These are phyloP conservation scores for Cyberlindnera americana DNA, from an alignment of 805 yeast genomes.

Conservation along the genomic window DNA sequence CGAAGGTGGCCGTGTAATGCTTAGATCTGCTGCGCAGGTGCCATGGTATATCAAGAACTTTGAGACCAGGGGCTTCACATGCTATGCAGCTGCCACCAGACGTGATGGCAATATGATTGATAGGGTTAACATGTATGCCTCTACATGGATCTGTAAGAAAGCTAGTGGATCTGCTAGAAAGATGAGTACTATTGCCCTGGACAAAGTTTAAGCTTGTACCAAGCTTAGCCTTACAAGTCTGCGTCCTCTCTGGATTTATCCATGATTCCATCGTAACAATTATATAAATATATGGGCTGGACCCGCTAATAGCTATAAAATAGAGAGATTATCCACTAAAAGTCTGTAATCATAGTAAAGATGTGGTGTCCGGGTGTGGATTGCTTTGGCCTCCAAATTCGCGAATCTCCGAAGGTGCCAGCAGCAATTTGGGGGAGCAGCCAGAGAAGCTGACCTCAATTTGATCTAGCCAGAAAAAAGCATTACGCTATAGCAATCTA, in stretches of 20 bases:
- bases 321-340: too few species aligned
- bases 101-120: conserved; percentile 63
- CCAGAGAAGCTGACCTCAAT: too few species aligned
- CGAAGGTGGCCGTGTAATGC: conserved; percentile 68
- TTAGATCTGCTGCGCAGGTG: conserved; percentile 66
- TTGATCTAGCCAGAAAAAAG: too few species aligned
- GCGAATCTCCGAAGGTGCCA: too few species aligned
- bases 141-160: conserved; percentile 75
- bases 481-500: too few species aligned
- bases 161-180: conserved; percentile 6
- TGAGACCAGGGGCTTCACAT: conserved; percentile 62
- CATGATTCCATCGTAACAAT: neutral
- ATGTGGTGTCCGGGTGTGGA: too few species aligned
- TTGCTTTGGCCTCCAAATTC: too few species aligned
- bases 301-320: too few species aligned
- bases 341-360: too few species aligned
- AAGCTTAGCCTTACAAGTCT: neutral
- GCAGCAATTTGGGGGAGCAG: too few species aligned
- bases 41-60: conserved; percentile 80
- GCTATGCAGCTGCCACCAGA: conserved; percentile 69
- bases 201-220: conserved; percentile 1
- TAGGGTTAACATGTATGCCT: conserved; percentile 83
- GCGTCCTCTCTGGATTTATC: neutral
- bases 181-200: conserved; percentile 28
- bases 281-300: neutral